Evolutionary conservation across 129 eudicot genomes (phyloP), one percentile per base, ranked within the genome.

Genomic region (Erigeron canadensis): DNA sequence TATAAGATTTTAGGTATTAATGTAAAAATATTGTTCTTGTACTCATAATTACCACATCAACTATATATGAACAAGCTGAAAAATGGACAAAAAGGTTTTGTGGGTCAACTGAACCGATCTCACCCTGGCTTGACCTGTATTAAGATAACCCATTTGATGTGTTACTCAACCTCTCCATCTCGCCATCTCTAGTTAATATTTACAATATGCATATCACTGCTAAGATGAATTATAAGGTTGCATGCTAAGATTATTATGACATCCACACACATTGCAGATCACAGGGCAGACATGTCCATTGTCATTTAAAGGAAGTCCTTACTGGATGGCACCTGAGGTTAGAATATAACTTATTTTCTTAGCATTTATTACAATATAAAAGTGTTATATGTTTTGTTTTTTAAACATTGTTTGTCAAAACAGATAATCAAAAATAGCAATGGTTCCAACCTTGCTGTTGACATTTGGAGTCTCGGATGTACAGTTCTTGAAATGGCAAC

Each of bases 301-400:
- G 72, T 93, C 98, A 50, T 85, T 85, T 39, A 93, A 89, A 83
- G 98, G 96, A 71, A 93, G 98, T 77, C 96, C 98, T 55, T 93
- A 93, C 72, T 93, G 98, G 98, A 93, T 93, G 98, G 96, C 98
- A 72, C 96, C 98, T 53, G 98, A 93, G 98, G 98, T 91, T 19
- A 39, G 87, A 19, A 62, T 39, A 46, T 69, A 50, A 34, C 23
- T 48, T 4, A 44, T 62, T 54, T 37, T 21, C 2, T 58, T 17
- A 44, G 41, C 65, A 11, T 53, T 10, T 19, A 23, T 54, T 16
- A 46, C 7, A 23, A 51, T 5, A 19, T 15, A 16, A 15, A 22
- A 10, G 16, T 9, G 42, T 64, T 10, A 64, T 18, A 18, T 59
- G 65, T 54, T 76, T 40, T 19, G 15, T 46, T 59, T 65, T 16